phyloP scores from a whole-genome alignment of 352 stramenopile genomes.

The Nothophytophthora sp. region DNA sequence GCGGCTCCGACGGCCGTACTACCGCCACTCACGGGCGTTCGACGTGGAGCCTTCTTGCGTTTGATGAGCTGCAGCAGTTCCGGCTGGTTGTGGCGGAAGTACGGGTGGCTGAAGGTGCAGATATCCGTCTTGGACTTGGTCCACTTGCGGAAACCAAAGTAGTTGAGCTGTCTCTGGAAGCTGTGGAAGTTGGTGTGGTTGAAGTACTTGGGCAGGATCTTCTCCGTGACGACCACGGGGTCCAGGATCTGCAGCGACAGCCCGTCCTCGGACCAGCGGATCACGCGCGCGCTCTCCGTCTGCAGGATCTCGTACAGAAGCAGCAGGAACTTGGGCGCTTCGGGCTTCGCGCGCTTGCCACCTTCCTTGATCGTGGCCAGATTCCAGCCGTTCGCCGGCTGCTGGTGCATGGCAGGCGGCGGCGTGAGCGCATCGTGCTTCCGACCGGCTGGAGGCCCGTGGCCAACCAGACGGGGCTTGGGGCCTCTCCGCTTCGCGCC shows the following conservation, averaged over 20 bases:
- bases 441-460: neutral
- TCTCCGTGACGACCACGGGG: constrained; percentile 56
- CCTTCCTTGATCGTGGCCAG: constrained; percentile 37
- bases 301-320: constrained; percentile 83
- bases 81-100: constrained; percentile 73
- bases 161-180: constrained; percentile 93
- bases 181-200: constrained; percentile 94
- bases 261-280: constrained; percentile 76
- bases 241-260: constrained; percentile 79
- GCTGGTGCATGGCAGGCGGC: neutral
- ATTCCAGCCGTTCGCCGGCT: constrained; percentile 22
- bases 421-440: neutral
- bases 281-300: constrained; percentile 69
- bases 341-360: constrained; percentile 38
- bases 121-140: constrained; percentile 86
- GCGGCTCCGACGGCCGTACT: constrained; percentile 6
- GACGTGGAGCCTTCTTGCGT: constrained; percentile 71
- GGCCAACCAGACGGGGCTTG: constrained; percentile 8
- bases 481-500: constrained; percentile 11
- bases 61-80: constrained; percentile 81
- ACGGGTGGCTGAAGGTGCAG: constrained; percentile 86
- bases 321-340: constrained; percentile 82
- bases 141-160: constrained; percentile 92
- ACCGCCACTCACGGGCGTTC: constrained; percentile 19
- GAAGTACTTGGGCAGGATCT: constrained; percentile 93